Percentiles rank a stretch among this genome's conserved stretches.
Evolutionary conservation across 305 asterid species (phyloP).

Genomic region (Fraxinus albicans): DNA sequence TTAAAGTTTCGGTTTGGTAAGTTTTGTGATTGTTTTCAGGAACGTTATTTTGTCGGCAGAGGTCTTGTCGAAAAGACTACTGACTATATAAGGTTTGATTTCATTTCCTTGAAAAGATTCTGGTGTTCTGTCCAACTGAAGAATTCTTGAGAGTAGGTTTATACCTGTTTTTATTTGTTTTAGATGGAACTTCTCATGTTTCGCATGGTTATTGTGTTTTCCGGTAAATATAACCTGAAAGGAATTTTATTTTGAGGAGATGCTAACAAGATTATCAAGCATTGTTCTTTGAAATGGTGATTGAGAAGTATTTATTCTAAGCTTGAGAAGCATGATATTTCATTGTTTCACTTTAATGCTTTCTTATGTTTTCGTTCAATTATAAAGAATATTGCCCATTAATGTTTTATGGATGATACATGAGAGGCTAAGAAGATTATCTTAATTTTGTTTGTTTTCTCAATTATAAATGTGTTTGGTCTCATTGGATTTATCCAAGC

Average conservation of each 20-base stretch:
- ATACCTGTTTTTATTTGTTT: not conserved
- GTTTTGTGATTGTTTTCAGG: slow-evolving; percentile 52
- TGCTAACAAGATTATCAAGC: not conserved
- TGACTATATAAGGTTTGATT: slow-evolving; percentile 77
- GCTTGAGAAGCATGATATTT: not conserved
- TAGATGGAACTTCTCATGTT: not conserved
- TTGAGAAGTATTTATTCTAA: not conserved
- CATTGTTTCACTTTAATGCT: not conserved
- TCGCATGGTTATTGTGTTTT: not conserved
- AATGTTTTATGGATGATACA: not conserved
- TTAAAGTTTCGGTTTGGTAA: slow-evolving; percentile 6
- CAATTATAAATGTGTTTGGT: not conserved
- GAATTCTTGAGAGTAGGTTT: slow-evolving; percentile 12
- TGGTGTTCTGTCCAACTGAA: not conserved
- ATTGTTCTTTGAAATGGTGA: not conserved
- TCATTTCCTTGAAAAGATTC: slow-evolving; percentile 12
- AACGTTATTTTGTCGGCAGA: slow-evolving; percentile 97
- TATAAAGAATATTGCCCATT: not conserved
- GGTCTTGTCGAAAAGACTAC: slow-evolving; percentile 93
- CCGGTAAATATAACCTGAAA: not conserved
- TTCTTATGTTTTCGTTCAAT: not conserved
- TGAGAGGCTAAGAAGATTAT: not conserved
- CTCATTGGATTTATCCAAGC: not conserved
- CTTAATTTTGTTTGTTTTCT: not conserved
- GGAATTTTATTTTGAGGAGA: not conserved